phyloP scores from a whole-genome alignment of 352 stramenopile genomes.

The Sclerospora graminicola region DNA sequence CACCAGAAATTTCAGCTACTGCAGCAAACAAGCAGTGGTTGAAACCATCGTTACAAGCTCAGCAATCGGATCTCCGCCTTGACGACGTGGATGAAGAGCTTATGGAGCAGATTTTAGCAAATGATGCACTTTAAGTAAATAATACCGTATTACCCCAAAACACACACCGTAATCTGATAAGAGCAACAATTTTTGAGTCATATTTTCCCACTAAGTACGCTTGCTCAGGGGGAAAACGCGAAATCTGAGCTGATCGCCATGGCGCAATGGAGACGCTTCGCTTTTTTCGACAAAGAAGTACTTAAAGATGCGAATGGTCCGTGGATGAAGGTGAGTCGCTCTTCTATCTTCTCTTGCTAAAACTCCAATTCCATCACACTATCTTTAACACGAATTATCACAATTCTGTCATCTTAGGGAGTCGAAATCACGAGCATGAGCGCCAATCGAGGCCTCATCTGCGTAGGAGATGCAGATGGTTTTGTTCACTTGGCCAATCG shows the following conservation, averaged over 20 bases:
- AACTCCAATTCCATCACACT: neutral
- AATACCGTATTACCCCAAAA: no score
- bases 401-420: constrained; percentile 24
- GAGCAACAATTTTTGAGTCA: no score
- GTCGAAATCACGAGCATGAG: constrained; percentile 83
- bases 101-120: no score
- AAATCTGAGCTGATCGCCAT: constrained; percentile 22
- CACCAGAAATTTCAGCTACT: no score
- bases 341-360: neutral
- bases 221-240: constrained; percentile 9
- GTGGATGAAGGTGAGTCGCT: constrained; percentile 66
- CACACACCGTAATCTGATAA: no score
- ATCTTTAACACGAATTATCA: constrained; percentile 4
- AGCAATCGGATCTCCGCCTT: no score
- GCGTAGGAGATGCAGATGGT: constrained; percentile 70
- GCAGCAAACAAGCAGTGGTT: no score
- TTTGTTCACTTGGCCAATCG: constrained; percentile 80
- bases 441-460: constrained; percentile 79
- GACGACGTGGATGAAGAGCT: no score
- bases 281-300: constrained; percentile 85
- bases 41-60: no score
- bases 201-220: constrained; percentile 8
- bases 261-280: constrained; percentile 84
- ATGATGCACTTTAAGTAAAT: no score
- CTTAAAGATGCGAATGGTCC: constrained; percentile 72